Conservation (phyloP, 2,329 filamentous ascomycete genomes). For the Paecilomyces formosus region DNA sequence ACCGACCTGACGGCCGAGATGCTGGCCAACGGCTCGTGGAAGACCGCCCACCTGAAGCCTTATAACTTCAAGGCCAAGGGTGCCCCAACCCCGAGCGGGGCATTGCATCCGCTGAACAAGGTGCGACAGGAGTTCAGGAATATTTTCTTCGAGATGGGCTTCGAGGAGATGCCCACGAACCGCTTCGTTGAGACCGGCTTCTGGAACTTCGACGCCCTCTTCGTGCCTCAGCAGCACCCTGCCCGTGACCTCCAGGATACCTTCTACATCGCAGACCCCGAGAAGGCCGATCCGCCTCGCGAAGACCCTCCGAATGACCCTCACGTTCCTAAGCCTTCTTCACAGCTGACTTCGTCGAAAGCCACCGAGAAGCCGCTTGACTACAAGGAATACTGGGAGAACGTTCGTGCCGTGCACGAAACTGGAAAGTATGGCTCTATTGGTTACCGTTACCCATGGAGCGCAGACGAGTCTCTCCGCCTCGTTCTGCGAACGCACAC, state of each 20-base stretch:
- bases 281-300: conserved; percentile 60
- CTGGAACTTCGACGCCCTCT: conserved; percentile 98
- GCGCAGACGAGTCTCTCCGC: conserved; percentile 73
- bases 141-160: conserved; percentile 99
- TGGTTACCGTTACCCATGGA: conserved; percentile 94
- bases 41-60: conserved; percentile 79
- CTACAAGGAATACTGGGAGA: conserved; percentile 82
- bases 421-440: conserved; percentile 89
- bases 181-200: conserved; percentile 93
- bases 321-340: conserved; percentile 33
- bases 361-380: conserved; percentile 46
- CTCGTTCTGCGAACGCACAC: conserved; percentile 95
- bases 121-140: conserved; percentile 91
- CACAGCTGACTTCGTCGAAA: conserved; percentile 37
- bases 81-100: conserved; percentile 40
- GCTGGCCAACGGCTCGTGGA: conserved; percentile 80
- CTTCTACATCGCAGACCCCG: conserved; percentile 93
- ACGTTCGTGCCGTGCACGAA: conserved; percentile 80
- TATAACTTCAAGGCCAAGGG: conserved; percentile 71
- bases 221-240: conserved; percentile 95
- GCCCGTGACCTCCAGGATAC: conserved; percentile 96
- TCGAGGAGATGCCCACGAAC: conserved; percentile 95
- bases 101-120: conserved; percentile 67
- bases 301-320: conserved; percentile 44
- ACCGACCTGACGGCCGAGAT: conserved; percentile 94